Percentiles rank a stretch among this genome's conserved stretches.
These are phyloP conservation scores for Colletotrichum sidae DNA, from an alignment of 2,329 filamentous ascomycete genomes.

Conservation along the genomic window DNA sequence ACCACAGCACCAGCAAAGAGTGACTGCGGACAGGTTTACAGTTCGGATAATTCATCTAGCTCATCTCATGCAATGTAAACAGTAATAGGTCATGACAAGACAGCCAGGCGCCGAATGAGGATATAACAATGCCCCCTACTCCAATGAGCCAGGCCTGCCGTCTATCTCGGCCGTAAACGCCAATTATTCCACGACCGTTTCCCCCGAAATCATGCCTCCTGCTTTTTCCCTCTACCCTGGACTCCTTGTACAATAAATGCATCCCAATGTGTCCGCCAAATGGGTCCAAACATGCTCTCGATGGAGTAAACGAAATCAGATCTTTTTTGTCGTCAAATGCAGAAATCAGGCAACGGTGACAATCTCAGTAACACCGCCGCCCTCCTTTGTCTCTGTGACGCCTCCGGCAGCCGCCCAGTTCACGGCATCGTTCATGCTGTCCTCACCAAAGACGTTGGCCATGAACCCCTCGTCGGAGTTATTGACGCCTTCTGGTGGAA, in stretches of 20 bases:
- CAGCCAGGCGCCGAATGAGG: constrained; percentile 29
- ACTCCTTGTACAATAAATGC: constrained; percentile 33
- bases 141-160: constrained; percentile 24
- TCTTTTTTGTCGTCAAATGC: constrained; percentile 3
- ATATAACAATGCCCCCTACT: constrained; percentile 31
- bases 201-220: constrained; percentile 13
- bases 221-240: constrained; percentile 27
- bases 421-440: constrained; percentile 40
- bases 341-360: constrained; percentile 16
- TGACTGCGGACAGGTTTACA: too few species aligned
- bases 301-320: constrained; percentile 17
- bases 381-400: constrained; percentile 16
- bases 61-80: not conserved
- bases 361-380: constrained; percentile 23
- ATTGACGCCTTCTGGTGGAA: constrained; percentile 62
- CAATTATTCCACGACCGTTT: constrained; percentile 14
- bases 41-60: too few species aligned
- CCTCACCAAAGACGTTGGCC: constrained; percentile 46
- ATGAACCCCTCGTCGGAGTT: constrained; percentile 52
- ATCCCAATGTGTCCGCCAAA: constrained; percentile 1
- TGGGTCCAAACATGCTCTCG: constrained; percentile 15
- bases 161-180: constrained; percentile 23
- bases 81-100: constrained; percentile 5
- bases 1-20: too few species aligned
- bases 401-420: constrained; percentile 35